Evolutionary conservation across 2,329 filamentous ascomycete genomes (phyloP).

Genomic region (Volutella citrinella): DNA sequence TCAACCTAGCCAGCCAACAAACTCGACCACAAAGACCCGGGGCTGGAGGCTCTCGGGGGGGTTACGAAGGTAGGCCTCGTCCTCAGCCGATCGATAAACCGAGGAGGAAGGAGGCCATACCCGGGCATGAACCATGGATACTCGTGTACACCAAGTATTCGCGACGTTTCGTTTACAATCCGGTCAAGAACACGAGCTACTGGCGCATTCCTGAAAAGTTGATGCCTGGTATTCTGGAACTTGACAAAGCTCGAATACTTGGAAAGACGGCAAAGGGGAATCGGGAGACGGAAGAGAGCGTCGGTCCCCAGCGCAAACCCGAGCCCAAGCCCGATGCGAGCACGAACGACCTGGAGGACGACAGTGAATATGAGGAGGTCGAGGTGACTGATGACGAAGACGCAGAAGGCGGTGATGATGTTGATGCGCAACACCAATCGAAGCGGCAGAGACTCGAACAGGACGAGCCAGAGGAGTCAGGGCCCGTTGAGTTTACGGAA

Average conservation of each 20-base stretch:
- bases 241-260: slow-evolving; percentile 70
- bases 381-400: slow-evolving; percentile 54
- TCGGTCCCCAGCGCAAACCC: slow-evolving; percentile 5
- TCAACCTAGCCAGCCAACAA: slow-evolving; percentile 40
- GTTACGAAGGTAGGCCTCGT: slow-evolving; percentile 57
- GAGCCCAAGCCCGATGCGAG: slow-evolving; percentile 4
- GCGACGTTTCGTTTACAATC: slow-evolving; percentile 86
- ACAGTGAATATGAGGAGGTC: slow-evolving; percentile 75
- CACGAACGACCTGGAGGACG: slow-evolving; percentile 31
- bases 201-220: slow-evolving; percentile 93
- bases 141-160: slow-evolving; percentile 91
- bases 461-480: slow-evolving; percentile 44
- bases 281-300: slow-evolving; percentile 7
- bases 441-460: slow-evolving; percentile 67
- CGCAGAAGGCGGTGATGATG: slow-evolving; percentile 34
- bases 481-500: slow-evolving; percentile 78
- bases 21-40: slow-evolving; percentile 28
- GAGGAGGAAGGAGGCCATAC: slow-evolving; percentile 74
- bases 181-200: slow-evolving; percentile 80
- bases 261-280: slow-evolving; percentile 43
- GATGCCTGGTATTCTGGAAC: slow-evolving; percentile 69
- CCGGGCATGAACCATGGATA: slow-evolving; percentile 81
- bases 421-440: slow-evolving; percentile 42
- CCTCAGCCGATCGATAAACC: slow-evolving; percentile 77
- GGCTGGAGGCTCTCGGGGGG: slow-evolving; percentile 39